Base-by-base conservation (phyloP, 129 eudicot species). In the Apium graveolens region DNA sequence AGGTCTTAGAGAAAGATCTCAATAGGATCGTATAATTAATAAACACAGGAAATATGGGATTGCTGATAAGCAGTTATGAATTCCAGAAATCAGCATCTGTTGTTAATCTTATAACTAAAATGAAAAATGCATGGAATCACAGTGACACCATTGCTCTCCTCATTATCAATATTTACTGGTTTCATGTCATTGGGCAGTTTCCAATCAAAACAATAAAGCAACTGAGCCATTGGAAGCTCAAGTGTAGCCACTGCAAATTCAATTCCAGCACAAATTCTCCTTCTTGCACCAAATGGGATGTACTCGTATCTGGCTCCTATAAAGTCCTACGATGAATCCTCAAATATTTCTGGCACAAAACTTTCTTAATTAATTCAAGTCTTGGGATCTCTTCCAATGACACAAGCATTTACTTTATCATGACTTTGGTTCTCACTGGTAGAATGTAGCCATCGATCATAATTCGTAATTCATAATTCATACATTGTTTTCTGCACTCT, bases 261-360 rank as follows among this genome's bases (percentile, higher is more conserved):
- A 27, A 82, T 79, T 1, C 86, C 86, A 11, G 90, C 86, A 37
- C 90, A 87, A 13, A 82, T 84, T 69, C 90, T 87, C 71, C 89
- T 74, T 65, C 89, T 88, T 3, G 88, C 84, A 31, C 92, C 92
- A 45, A 86, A 86, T 35, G 37, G 37, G 37, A 35, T 35, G 37
- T 35, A 35, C 37, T 35, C 37, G 37, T 35, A 35, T 35, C 37
- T 1, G 92, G 78, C 63, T 9, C 89, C 92, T 77, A 43, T 83
- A 1, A 17, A 85, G 35, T 84, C 84, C 3, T 84, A 84, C 51
- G 3, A 7, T 7, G 5, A 5, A 39, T 39, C 7, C 42, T 39
- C 42, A 39, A 41, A 41, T 41, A 0, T 41, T 84, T 84, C 81
- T 4, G 83, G 85, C 37, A 76, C 27, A 73, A 84, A 82, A 4